phyloP scores from a whole-genome alignment of 2,329 filamentous ascomycete species.

The Microsporum ferrugineum region DNA sequence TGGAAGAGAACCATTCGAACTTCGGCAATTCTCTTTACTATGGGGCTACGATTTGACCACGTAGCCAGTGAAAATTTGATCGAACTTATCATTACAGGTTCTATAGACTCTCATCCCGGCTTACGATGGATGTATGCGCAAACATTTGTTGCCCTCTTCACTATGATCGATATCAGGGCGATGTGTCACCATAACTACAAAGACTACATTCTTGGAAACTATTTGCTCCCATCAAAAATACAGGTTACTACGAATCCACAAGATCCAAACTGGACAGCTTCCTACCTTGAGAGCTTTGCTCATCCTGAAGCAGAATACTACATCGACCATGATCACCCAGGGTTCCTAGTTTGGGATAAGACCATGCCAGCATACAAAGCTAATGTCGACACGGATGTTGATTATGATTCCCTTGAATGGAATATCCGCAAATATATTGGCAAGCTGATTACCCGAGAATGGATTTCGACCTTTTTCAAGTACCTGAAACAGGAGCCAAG shows the following conservation, averaged over 20 bases:
- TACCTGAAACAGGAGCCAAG: constrained; percentile 95
- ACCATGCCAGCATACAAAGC: constrained; percentile 68
- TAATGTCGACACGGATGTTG: constrained; percentile 52
- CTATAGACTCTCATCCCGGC: constrained; percentile 82
- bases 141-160: constrained; percentile 67
- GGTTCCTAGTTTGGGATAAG: constrained; percentile 94
- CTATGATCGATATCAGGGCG: constrained; percentile 75
- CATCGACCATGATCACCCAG: constrained; percentile 81
- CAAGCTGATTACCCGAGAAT: constrained; percentile 63
- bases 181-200: constrained; percentile 77
- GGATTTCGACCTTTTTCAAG: constrained; percentile 78
- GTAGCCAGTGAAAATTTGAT: constrained; percentile 73
- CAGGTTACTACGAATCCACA: constrained; percentile 61
- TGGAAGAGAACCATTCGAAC: constrained; percentile 94
- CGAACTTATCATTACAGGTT: constrained; percentile 67
- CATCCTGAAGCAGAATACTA: constrained; percentile 73
- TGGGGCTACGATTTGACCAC: constrained; percentile 83
- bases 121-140: constrained; percentile 71
- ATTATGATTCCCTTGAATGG: constrained; percentile 72
- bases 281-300: constrained; percentile 67
- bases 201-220: constrained; percentile 72
- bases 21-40: constrained; percentile 77
- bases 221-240: constrained; percentile 65
- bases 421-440: constrained; percentile 69
- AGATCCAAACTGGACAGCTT: constrained; percentile 65